A percentile compares a stretch with the other conserved stretches of the same genome.
Conservation (phyloP, 176 grass and related monocot species). For the Juncus inflexus region DNA sequence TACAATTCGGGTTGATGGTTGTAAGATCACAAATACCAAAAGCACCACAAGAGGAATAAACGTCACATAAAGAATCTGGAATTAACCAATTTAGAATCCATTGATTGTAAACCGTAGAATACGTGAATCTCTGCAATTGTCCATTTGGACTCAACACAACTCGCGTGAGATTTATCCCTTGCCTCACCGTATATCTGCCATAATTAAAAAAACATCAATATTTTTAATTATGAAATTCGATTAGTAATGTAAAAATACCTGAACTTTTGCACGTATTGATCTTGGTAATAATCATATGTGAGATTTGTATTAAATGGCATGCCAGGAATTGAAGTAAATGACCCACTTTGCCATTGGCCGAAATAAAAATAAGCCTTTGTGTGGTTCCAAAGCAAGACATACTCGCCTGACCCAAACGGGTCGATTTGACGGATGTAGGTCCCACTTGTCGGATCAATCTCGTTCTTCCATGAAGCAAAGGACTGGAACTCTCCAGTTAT, state of each 20-base stretch:
- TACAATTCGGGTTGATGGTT: conserved; percentile 28
- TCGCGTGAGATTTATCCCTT: conserved; percentile 24
- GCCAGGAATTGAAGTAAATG: conserved; percentile 34
- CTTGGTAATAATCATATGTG: conserved; percentile 17
- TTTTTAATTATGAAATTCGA: neutral
- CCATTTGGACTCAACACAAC: conserved; percentile 40
- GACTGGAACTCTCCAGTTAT: conserved; percentile 35
- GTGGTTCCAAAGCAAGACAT: conserved; percentile 35
- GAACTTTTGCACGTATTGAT: conserved; percentile 21
- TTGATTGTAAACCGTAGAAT: conserved; percentile 20
- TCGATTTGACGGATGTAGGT: conserved; percentile 34
- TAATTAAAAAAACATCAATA: neutral
- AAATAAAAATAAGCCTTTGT: conserved; percentile 36
- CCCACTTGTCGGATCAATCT: conserved; percentile 31
- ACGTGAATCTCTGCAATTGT: conserved; percentile 27
- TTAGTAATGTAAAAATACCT: conserved; percentile 14
- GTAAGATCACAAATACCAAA: conserved; percentile 41
- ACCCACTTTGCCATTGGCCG: conserved; percentile 11
- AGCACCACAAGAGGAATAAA: conserved; percentile 42
- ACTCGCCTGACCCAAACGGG: conserved; percentile 32
- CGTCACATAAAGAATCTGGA: conserved; percentile 40
- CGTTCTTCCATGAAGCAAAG: conserved; percentile 43
- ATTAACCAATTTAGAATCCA: conserved; percentile 47
- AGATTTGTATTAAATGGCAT: conserved; percentile 26
- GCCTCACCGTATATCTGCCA: neutral